Base-by-base conservation (phyloP, 108 stramenopile genomes). In the Mediolabrus comicus region DNA sequence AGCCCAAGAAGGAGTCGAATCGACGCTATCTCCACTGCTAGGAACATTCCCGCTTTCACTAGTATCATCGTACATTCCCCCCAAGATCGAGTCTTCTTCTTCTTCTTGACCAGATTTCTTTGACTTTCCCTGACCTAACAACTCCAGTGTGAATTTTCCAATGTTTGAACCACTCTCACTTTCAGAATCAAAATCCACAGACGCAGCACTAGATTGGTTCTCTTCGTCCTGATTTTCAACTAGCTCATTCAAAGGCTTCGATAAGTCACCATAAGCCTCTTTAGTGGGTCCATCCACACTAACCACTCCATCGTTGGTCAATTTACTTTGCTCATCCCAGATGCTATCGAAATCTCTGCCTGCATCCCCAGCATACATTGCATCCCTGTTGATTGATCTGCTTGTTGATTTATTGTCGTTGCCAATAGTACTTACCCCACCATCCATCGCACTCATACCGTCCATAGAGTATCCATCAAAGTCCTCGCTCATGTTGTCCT, bases 381-480 rank as follows among this genome's bases (percentile, higher is more conserved):
- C 52, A 30, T 59, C 57, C 27, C 13, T 19, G n/a, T 8, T 13
- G 30, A 11, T 19, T 3, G 13, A 25, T 12, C 62, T 35, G n/a
- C 27, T 43, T 22, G 41, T 3, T 43, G 41, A 43, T 43, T 43
- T 43, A 43, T 13, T 43, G 17, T 43, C 41, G 17, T 43, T 43
- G n/a, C 41, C 41, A 17, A 43, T 43, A 43, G 41, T 43, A 17
- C 41, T 43, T 17, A 31, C 19, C 3, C 41, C 56, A 2, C 60
- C 56, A 34, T 62, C 74, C 33, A 76, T 46, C 25, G 67, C 61
- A 46, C 75, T 76, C 75, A 67, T 67, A 27, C 66, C 75, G 52
- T 76, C 75, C 49, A 76, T 67, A 30, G 67, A 69, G 38, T 76
- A 76, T 58, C 75, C 75, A 41, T 76, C 75, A 25, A 69, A 76